These are phyloP conservation scores for Xylaria digitata DNA, from an alignment of 2,329 filamentous ascomycete species.

Conservation along the genomic window DNA sequence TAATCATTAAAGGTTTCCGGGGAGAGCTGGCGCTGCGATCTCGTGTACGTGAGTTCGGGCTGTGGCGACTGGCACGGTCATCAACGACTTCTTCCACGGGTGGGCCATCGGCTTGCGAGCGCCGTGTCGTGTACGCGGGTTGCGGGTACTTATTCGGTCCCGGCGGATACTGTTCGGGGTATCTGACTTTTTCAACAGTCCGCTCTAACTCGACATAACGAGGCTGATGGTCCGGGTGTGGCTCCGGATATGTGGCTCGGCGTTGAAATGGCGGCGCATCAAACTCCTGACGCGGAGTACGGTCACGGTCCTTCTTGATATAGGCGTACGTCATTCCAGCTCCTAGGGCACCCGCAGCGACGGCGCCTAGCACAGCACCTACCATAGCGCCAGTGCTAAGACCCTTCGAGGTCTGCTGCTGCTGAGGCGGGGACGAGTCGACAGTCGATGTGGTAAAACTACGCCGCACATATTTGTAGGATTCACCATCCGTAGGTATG, in stretches of 20 bases:
- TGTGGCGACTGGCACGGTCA: conserved; percentile 55
- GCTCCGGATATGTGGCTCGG: conserved; percentile 60
- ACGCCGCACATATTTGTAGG: conserved; percentile 48
- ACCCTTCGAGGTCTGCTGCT: conserved; percentile 35
- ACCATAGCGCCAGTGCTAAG: conserved; percentile 69
- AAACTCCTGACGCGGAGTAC: conserved; percentile 55
- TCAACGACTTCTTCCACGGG: conserved; percentile 55
- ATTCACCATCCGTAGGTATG: conserved; percentile 38
- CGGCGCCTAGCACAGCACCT: conserved; percentile 79
- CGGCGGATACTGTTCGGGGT: conserved; percentile 51
- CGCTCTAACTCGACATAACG: conserved; percentile 55
- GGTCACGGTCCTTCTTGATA: conserved; percentile 66
- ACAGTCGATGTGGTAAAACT: conserved; percentile 53
- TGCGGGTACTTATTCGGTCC: conserved; percentile 51
- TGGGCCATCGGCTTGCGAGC: conserved; percentile 49
- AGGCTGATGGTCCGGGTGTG: conserved; percentile 49
- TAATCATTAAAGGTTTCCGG: conserved; percentile 54
- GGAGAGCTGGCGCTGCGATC: conserved; percentile 55
- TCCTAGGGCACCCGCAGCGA: conserved; percentile 76
- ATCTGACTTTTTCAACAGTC: conserved; percentile 54
- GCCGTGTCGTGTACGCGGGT: conserved; percentile 53
- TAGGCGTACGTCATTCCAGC: conserved; percentile 75
- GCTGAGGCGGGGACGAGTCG: conserved; percentile 45
- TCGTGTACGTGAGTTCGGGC: conserved; percentile 50
- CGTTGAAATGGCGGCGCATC: conserved; percentile 56